A percentile compares a stretch with the other conserved stretches of the same genome.
phyloP scores from a whole-genome alignment of 2,329 filamentous ascomycete species.

The Phialophora tarda region DNA sequence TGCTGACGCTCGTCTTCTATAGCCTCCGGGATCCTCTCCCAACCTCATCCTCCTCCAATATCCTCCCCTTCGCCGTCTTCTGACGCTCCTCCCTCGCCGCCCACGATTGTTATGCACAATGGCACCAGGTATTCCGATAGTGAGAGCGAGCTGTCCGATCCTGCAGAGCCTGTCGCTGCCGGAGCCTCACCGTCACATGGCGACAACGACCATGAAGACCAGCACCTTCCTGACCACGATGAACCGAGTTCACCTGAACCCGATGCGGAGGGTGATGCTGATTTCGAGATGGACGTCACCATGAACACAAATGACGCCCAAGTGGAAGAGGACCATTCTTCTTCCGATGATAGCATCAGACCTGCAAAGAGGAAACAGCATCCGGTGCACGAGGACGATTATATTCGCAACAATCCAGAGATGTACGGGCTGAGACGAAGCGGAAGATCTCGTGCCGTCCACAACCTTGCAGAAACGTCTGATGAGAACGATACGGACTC shows the following conservation, averaged over 20 bases:
- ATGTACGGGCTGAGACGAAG: conserved; percentile 93
- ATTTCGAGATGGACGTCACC: conserved; percentile 74
- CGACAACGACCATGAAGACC: conserved; percentile 51
- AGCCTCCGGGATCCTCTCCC: conserved; percentile 34
- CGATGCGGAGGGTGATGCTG: conserved; percentile 59
- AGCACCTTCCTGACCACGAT: conserved; percentile 48
- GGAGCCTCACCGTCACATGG: conserved; percentile 54
- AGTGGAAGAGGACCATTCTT: conserved; percentile 57
- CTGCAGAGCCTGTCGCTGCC: conserved; percentile 62
- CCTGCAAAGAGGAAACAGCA: conserved; percentile 74
- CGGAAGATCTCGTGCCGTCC: conserved; percentile 68
- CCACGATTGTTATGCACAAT: conserved; percentile 53
- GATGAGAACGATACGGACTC: conserved; percentile 74
- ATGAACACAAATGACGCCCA: conserved; percentile 60
- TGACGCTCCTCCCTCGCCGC: conserved; percentile 67
- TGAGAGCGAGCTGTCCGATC: conserved; percentile 79
- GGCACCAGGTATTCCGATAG: conserved; percentile 59
- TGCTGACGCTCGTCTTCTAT: conserved; percentile 38
- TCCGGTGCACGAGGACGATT: conserved; percentile 70
- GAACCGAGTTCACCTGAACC: conserved; percentile 50
- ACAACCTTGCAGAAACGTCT: conserved; percentile 67
- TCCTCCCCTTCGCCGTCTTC: conserved; percentile 54
- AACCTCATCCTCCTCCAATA: conserved; percentile 34
- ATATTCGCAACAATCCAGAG: conserved; percentile 89
- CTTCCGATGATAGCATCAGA: conserved; percentile 72